Conservation (phyloP, 1,284 basidiomycete genomes). For the Porogramme epimiltina region DNA sequence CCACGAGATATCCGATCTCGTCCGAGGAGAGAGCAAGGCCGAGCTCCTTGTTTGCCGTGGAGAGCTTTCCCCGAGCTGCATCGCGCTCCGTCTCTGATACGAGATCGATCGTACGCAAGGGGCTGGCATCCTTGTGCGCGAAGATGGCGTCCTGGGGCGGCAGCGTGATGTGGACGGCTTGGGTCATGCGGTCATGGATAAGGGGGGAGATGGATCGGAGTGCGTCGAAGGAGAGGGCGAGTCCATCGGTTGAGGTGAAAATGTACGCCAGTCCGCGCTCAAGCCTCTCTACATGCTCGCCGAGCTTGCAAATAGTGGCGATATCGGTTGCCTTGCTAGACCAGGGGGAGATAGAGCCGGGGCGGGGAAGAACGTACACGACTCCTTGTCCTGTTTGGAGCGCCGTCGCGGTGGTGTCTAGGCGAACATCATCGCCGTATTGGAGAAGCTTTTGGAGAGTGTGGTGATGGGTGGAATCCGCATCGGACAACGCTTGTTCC, state of each 20-base stretch:
- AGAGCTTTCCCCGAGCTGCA: constrained; percentile 60
- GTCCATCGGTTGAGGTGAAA: constrained; percentile 51
- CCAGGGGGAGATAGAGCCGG: constrained; percentile 89
- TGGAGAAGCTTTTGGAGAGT: constrained; percentile 79
- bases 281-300: constrained; percentile 70
- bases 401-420: constrained; percentile 45
- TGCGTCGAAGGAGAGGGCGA: constrained; percentile 42
- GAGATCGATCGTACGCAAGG: constrained; percentile 75
- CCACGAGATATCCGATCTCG: constrained; percentile 93
- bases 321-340: constrained; percentile 98
- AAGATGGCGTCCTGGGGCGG: constrained; percentile 74
- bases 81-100: constrained; percentile 30
- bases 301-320: constrained; percentile 83
- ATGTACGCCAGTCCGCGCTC: constrained; percentile 85
- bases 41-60: constrained; percentile 79
- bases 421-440: constrained; percentile 82
- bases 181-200: constrained; percentile 97
- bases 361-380: constrained; percentile 79
- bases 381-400: constrained; percentile 47
- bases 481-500: constrained; percentile 50
- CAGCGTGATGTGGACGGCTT: constrained; percentile 61
- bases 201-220: constrained; percentile 61
- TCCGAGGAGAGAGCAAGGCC: constrained; percentile 90
- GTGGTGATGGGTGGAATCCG: constrained; percentile 47
- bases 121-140: constrained; percentile 64